Evolutionary conservation across 2,329 filamentous ascomycete genomes (phyloP), one percentile per base, ranked within the genome.

Genomic region (Trichoderma atrobrunneum): DNA sequence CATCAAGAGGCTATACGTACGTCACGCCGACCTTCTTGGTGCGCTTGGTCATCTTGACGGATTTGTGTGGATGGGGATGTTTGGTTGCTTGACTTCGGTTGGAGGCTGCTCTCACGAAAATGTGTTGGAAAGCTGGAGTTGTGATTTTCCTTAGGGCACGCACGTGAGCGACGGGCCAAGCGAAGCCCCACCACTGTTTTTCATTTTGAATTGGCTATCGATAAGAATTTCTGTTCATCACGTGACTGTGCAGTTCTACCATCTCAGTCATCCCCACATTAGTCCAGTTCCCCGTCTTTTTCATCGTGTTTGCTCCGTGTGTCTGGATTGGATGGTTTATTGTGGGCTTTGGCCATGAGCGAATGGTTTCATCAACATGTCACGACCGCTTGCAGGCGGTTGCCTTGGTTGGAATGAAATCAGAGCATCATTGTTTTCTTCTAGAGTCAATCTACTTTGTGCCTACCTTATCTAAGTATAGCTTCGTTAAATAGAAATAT

Each of bases 1-100:
- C 34, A 21, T 64, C 11, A 21, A 36, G 34, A 24, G 36, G 24
- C 28, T 39, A 76, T 80, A 84, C 82, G 74, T 81, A 84, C 82
- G 95, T 98, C 86, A 98, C 95, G 86, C 94, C 94, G 91, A 97
- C 94, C 93, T 97, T 97, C 92, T 85, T 97, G 79, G 94, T 97
- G 89, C 94, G 91, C 91, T 96, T 95, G 85, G 93, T 94, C 93
- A 96, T 96, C 87, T 91, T 94, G 89, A 85, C 85, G 83, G 83
- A 75, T 78, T 74, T 82, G 80, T 81, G 78, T 78, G 78, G 79
- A 76, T 78, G 76, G 75, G 75, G 75, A 73, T 76, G 78, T 73
- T 77, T 76, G 78, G 77, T 76, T 78, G 76, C 77, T 79, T 76
- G 75, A 76, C 77, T 79, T 76, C 74, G 73, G 74, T 75, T 77